Percentiles rank a stretch among this genome's conserved stretches.
phyloP scores from a whole-genome alignment of 805 yeast genomes.

The Wickerhamomyces tratensis region DNA sequence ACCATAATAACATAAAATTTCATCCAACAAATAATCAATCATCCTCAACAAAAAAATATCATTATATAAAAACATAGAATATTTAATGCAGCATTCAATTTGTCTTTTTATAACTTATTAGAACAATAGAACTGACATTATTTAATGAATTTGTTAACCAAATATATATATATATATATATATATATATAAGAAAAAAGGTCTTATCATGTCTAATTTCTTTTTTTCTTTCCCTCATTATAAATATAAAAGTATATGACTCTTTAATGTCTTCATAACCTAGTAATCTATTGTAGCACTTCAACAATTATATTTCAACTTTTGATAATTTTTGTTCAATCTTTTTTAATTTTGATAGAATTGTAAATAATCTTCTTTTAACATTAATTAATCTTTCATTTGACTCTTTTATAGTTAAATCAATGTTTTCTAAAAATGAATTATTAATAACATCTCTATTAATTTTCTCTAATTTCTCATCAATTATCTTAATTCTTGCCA shows the following conservation, averaged over 20 bases:
- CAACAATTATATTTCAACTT: constrained; percentile 14
- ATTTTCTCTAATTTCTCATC: constrained; percentile 14
- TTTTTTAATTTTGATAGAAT: constrained; percentile 21
- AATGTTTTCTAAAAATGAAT: not conserved
- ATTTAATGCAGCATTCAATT: no score
- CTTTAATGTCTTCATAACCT: not conserved
- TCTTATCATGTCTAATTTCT: no score
- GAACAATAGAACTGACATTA: no score
- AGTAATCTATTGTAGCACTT: constrained; percentile 13
- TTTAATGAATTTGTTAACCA: no score
- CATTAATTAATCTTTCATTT: constrained; percentile 14
- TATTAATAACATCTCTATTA: not conserved
- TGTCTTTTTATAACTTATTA: no score
- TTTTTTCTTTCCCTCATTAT: not conserved
- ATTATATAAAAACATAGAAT: no score
- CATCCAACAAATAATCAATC: not conserved
- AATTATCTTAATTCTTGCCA: constrained; percentile 35
- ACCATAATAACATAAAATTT: constrained; percentile 4
- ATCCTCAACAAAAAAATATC: no score
- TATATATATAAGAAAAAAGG: no score
- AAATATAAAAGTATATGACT: not conserved
- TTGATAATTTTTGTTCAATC: constrained; percentile 23
- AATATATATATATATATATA: no score
- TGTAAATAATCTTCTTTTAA: constrained; percentile 15
- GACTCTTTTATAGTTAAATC: constrained; percentile 8